Percentiles rank a stretch among this genome's conserved stretches.
Conservation (phyloP, 2,329 filamentous ascomycete species). For the Colletotrichum caudatum region DNA sequence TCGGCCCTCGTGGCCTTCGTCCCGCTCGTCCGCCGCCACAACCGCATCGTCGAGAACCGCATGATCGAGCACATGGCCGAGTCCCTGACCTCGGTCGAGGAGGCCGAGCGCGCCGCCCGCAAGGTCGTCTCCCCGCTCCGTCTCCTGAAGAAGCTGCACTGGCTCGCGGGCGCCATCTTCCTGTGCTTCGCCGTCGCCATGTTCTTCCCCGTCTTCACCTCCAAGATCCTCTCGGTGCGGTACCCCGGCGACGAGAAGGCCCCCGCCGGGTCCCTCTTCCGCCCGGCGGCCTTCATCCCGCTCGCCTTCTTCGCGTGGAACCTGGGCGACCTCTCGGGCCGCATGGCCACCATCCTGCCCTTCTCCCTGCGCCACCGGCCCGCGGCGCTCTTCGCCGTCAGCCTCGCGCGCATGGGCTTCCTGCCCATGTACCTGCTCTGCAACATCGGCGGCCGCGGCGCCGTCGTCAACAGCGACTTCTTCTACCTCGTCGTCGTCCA, state of each 20-base stretch:
- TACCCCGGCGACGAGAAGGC: slow-evolving; percentile 44
- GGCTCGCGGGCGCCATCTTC: slow-evolving; percentile 81
- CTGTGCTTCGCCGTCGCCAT: slow-evolving; percentile 88
- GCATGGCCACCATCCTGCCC: slow-evolving; percentile 73
- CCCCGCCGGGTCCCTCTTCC: slow-evolving; percentile 65
- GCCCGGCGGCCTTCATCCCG: slow-evolving; percentile 85
- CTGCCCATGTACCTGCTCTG: slow-evolving; percentile 90
- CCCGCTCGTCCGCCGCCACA: slow-evolving; percentile 74
- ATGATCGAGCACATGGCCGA: slow-evolving; percentile 62
- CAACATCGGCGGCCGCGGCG: slow-evolving; percentile 84
- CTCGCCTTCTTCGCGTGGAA: slow-evolving; percentile 96
- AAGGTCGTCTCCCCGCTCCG: slow-evolving; percentile 67
- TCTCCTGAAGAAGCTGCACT: slow-evolving; percentile 83
- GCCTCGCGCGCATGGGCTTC: slow-evolving; percentile 75
- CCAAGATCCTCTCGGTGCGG: slow-evolving; percentile 66
- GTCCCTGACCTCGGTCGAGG: slow-evolving; percentile 63
- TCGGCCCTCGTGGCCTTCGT: slow-evolving; percentile 79
- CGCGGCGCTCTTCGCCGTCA: slow-evolving; percentile 73
- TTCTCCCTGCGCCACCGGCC: slow-evolving; percentile 72
- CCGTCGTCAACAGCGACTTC: slow-evolving; percentile 79
- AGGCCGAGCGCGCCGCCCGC: slow-evolving; percentile 63
- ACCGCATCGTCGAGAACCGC: slow-evolving; percentile 63
- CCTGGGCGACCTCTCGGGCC: slow-evolving; percentile 82
- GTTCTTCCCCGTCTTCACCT: slow-evolving; percentile 94
- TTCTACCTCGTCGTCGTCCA: slow-evolving; percentile 92